These are phyloP conservation scores for Arthrocladium fulminans DNA, from an alignment of 2,329 filamentous ascomycete genomes.

Conservation along the genomic window DNA sequence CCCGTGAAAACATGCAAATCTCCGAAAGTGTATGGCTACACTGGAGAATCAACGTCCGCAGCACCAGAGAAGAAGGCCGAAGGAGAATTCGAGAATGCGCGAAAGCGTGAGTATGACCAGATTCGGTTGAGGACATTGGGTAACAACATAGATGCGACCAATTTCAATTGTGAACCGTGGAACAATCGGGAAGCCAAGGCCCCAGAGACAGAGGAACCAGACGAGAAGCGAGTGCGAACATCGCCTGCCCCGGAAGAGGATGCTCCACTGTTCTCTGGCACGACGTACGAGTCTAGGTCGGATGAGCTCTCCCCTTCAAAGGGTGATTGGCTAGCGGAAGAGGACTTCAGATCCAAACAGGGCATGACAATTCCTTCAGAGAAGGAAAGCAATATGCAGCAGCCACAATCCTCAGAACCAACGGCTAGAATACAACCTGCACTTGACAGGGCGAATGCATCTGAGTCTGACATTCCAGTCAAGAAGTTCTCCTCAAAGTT, in stretches of 20 bases:
- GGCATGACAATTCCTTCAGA: conserved; percentile 2
- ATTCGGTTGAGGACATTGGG: conserved; percentile 16
- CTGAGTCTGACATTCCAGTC: conserved; percentile 1
- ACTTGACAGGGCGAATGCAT: conserved; percentile 13
- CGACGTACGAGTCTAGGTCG: conserved; percentile 15
- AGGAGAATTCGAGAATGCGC: conserved; percentile 12
- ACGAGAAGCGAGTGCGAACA: conserved; percentile 7
- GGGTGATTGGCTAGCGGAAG: conserved; percentile 15
- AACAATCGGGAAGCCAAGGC: conserved; percentile 1
- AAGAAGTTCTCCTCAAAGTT: conserved; percentile 8
- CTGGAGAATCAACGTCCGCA: conserved; percentile 7
- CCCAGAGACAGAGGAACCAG: background rate
- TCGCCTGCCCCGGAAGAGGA: conserved; percentile 15
- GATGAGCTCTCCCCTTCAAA: background rate
- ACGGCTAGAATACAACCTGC: conserved; percentile 12
- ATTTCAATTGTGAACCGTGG: conserved; percentile 14
- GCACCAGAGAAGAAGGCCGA: background rate
- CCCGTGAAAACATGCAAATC: conserved; percentile 21
- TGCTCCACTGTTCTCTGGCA: conserved; percentile 22
- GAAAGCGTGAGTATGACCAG: conserved; percentile 13
- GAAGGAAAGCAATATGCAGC: background rate
- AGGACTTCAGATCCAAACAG: conserved; percentile 13
- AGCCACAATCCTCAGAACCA: background rate
- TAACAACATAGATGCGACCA: conserved; percentile 21
- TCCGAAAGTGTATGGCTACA: conserved; percentile 19